Percentiles rank a stretch among this genome's conserved stretches.
phyloP scores from a whole-genome alignment of 2,329 filamentous ascomycete species.

The Ascochyta fabae region DNA sequence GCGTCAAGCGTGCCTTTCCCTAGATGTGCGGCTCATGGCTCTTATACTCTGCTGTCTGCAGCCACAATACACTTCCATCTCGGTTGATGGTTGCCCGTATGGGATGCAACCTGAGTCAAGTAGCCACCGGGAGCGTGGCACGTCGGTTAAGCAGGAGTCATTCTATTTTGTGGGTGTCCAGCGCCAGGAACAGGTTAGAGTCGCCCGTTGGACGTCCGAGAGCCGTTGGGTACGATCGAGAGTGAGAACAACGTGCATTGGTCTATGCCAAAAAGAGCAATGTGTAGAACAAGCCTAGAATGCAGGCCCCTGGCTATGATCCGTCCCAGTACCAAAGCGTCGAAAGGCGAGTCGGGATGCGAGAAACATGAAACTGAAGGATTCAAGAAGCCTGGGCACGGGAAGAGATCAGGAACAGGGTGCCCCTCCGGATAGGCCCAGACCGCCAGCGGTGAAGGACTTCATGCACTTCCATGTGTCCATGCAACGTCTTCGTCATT shows the following conservation, averaged over 20 bases:
- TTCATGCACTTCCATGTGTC: conserved; percentile 10
- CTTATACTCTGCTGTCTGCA: conserved; percentile 30
- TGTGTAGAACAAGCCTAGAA: conserved; percentile 15
- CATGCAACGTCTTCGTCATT: background rate
- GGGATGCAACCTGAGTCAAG: conserved; percentile 20
- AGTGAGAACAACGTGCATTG: background rate
- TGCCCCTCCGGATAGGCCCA: background rate
- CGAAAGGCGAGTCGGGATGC: conserved; percentile 3
- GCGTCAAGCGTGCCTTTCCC: conserved; percentile 40
- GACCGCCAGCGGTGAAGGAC: conserved; percentile 1
- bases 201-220: conserved; percentile 24
- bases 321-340: conserved; percentile 2
- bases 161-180: conserved; percentile 20
- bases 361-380: conserved; percentile 12
- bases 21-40: conserved; percentile 10
- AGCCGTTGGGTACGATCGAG: conserved; percentile 15
- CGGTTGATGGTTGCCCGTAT: conserved; percentile 25
- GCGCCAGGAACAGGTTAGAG: conserved; percentile 20
- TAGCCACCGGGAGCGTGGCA: conserved; percentile 19
- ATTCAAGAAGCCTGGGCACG: conserved; percentile 1
- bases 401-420: conserved; percentile 8
- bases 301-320: conserved; percentile 9
- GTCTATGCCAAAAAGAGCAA: conserved; percentile 4
- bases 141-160: conserved; percentile 23
- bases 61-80: conserved; percentile 20